A percentile compares a stretch with the other conserved stretches of the same genome.
Conservation (phyloP, 2,329 filamentous ascomycete species). For the Pezicula carpinea region DNA sequence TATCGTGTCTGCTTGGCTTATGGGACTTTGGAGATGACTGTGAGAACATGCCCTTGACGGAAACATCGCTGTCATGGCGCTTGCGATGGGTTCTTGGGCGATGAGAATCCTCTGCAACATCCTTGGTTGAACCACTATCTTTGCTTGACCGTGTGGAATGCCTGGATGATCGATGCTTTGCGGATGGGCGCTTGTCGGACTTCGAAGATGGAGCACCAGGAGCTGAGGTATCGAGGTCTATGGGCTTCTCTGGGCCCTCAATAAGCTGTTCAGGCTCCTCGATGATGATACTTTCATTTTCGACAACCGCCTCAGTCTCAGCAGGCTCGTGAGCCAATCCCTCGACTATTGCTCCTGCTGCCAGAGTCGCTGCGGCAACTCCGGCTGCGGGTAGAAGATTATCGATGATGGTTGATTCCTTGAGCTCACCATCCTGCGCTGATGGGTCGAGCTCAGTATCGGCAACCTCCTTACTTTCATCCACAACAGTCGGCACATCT, state of each 20-base stretch:
- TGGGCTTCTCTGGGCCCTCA: background rate
- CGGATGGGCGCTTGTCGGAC: background rate
- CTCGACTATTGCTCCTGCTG: background rate
- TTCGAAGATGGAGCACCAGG: conserved; percentile 6
- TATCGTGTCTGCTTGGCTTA: conserved; percentile 7
- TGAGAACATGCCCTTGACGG: background rate
- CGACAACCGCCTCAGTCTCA: background rate
- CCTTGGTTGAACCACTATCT: conserved; percentile 1
- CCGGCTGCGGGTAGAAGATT: background rate
- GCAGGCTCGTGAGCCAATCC: background rate
- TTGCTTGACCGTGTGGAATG: conserved; percentile 2
- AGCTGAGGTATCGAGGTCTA: background rate
- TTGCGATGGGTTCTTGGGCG: conserved; percentile 2
- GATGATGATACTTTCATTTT: conserved; percentile 2
- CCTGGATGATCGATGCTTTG: conserved; percentile 5
- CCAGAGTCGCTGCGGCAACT: background rate
- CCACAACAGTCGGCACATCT: no score
- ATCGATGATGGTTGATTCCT: conserved; percentile 1
- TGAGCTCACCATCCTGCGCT: conserved; percentile 3
- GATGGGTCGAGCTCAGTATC: conserved; percentile 1
- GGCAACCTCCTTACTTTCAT: no score
- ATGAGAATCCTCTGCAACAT: background rate
- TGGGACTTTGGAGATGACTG: background rate
- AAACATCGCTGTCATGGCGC: conserved; percentile 2
- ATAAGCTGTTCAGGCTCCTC: conserved; percentile 1